Percentiles rank a stretch among this genome's conserved stretches.
Evolutionary conservation across 768 basidiomycete species (phyloP).

Genomic region (Boletus sp.): DNA sequence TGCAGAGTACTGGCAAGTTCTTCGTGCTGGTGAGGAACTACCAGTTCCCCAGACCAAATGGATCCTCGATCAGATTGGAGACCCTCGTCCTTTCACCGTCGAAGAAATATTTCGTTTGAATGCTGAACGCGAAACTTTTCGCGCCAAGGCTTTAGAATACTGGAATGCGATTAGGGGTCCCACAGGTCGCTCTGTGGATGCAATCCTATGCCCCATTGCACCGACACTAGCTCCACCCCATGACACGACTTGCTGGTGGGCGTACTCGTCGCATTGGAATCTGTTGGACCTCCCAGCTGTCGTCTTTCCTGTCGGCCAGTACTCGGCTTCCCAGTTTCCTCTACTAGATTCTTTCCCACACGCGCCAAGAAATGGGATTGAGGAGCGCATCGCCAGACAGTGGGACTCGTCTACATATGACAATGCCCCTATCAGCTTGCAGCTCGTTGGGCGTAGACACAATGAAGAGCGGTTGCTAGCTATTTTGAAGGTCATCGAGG

Average conservation of each 20-base stretch:
- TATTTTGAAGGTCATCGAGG: slow-evolving; percentile 42
- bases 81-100: slow-evolving; percentile 38
- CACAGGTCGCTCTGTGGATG: slow-evolving; percentile 48
- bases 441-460: slow-evolving; percentile 49
- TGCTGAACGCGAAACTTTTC: slow-evolving; percentile 41
- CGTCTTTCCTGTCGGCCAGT: slow-evolving; percentile 46
- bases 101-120: slow-evolving; percentile 46
- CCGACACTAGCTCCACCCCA: slow-evolving; percentile 50
- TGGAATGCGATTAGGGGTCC: slow-evolving; percentile 41
- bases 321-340: slow-evolving; percentile 26
- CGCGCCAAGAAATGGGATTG: slow-evolving; percentile 36
- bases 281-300: slow-evolving; percentile 47
- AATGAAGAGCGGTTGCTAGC: slow-evolving; percentile 51
- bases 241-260: slow-evolving; percentile 48
- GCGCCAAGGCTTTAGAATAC: slow-evolving; percentile 38
- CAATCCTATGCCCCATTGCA: slow-evolving; percentile 45
- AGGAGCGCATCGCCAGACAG: slow-evolving; percentile 36
- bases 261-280: slow-evolving; percentile 54
- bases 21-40: slow-evolving; percentile 34
- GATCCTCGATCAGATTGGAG: slow-evolving; percentile 41
- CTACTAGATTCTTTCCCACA: slow-evolving; percentile 10
- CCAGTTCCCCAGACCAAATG: slow-evolving; percentile 44
- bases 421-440: slow-evolving; percentile 45
- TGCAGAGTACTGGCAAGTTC: slow-evolving; percentile 41
- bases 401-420: slow-evolving; percentile 44